Conservation (phyloP, 1,284 basidiomycete species). For the Bjerkandera adusta region DNA sequence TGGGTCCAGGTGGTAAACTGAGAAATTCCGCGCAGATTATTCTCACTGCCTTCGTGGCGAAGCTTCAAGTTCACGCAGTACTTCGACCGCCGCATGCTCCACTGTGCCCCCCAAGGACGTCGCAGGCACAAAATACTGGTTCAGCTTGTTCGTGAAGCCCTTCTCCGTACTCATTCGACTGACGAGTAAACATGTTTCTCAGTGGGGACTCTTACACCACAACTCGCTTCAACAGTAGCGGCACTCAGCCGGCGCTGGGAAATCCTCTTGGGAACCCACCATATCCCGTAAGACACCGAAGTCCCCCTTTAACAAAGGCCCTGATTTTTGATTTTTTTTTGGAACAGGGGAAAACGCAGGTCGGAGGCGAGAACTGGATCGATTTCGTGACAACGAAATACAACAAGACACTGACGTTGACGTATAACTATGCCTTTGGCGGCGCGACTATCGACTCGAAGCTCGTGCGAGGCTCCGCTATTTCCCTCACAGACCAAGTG, state of each 20-base stretch:
- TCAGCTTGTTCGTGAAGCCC: conserved; percentile 41
- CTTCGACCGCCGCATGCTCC: conserved; percentile 18
- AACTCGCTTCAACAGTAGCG: conserved; percentile 45
- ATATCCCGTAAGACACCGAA: conserved; percentile 37
- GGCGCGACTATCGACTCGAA: conserved; percentile 56
- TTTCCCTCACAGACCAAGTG: conserved; percentile 54
- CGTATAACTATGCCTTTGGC: conserved; percentile 62
- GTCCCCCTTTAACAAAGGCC: neutral
- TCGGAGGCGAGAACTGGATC: conserved; percentile 57
- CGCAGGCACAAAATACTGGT: conserved; percentile 43
- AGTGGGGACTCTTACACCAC: conserved; percentile 62
- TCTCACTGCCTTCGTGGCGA: conserved; percentile 41
- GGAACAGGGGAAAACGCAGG: conserved; percentile 47
- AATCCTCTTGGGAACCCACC: conserved; percentile 60
- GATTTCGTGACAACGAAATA: conserved; percentile 46
- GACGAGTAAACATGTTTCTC: neutral
- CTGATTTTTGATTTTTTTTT: conserved; percentile 1
- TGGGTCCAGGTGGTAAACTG: conserved; percentile 20
- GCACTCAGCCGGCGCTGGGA: conserved; percentile 39
- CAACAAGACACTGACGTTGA: conserved; percentile 51
- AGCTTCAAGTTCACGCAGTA: conserved; percentile 20
- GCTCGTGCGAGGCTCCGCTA: conserved; percentile 47
- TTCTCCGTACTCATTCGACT: neutral
- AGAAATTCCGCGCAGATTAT: conserved; percentile 31
- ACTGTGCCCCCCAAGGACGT: conserved; percentile 18